Evolutionary conservation across 2,329 filamentous ascomycete species (phyloP).

Genomic region (Lecanicillium sp.): DNA sequence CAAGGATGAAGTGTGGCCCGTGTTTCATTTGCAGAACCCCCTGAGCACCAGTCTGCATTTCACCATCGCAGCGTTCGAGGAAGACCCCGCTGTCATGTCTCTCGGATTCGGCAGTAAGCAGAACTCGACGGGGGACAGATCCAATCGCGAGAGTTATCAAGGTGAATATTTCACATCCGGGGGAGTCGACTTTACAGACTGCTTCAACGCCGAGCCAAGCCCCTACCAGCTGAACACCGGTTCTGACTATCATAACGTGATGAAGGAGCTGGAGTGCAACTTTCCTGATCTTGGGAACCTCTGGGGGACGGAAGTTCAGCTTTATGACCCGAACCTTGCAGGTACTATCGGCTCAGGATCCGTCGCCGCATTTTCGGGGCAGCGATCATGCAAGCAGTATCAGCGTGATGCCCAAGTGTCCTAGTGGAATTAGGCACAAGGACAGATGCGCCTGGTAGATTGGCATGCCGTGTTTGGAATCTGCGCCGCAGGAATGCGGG

Average conservation of each 20-base stretch:
- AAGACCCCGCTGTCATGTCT: background rate
- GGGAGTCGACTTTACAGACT: conserved; percentile 1
- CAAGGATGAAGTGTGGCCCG: conserved; percentile 1
- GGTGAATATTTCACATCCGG: conserved; percentile 1
- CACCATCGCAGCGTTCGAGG: background rate
- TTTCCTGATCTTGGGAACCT: background rate
- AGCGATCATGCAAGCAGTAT: conserved; percentile 2
- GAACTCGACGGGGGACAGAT: background rate
- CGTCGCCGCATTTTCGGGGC: background rate
- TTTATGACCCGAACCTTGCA: background rate
- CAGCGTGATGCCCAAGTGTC: background rate
- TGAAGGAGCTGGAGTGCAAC: background rate
- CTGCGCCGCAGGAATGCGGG: too few species aligned
- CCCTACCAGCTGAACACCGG: background rate
- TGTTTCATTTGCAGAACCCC: conserved; percentile 1
- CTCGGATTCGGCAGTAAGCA: background rate
- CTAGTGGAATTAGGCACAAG: background rate
- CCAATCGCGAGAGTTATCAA: background rate
- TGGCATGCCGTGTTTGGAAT: too few species aligned
- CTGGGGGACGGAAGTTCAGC: background rate
- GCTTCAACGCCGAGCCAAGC: background rate
- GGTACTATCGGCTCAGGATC: background rate
- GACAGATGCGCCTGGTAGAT: too few species aligned
- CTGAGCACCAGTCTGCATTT: background rate
- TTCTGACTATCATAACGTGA: background rate